A percentile compares a stretch with the other conserved stretches of the same genome.
phyloP scores from a whole-genome alignment of 2,329 filamentous ascomycete species.

The Grosmannia serpens region DNA sequence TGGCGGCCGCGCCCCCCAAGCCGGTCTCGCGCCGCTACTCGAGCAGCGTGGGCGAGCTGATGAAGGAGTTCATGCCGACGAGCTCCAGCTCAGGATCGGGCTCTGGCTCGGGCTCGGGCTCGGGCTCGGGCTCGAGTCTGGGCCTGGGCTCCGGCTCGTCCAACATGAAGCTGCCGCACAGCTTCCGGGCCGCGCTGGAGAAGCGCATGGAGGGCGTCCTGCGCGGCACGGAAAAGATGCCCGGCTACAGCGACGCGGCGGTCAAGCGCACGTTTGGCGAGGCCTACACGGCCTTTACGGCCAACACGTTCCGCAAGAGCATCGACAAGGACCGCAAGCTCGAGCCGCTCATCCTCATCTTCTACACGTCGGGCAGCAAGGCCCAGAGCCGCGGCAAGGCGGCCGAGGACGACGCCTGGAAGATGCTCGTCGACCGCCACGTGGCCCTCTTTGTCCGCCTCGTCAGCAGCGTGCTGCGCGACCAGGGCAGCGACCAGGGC shows the following conservation, averaged over 20 bases:
- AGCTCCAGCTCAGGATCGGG: constrained; percentile 15
- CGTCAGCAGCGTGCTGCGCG: constrained; percentile 66
- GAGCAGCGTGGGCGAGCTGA: constrained; percentile 68
- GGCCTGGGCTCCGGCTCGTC: constrained; percentile 24
- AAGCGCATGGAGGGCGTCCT: constrained; percentile 74
- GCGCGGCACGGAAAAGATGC: constrained; percentile 69
- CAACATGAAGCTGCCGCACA: constrained; percentile 48
- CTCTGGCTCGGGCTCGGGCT: constrained; percentile 15
- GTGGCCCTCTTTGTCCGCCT: constrained; percentile 89
- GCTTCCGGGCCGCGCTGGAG: constrained; percentile 39
- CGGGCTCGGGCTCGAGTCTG: constrained; percentile 9
- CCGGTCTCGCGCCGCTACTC: constrained; percentile 17
- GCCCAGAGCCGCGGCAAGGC: constrained; percentile 64
- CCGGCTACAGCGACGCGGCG: constrained; percentile 79
- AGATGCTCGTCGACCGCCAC: constrained; percentile 83
- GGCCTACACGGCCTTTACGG: constrained; percentile 87
- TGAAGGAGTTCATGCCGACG: constrained; percentile 64
- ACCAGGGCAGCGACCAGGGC: constrained; percentile 76
- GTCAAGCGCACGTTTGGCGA: constrained; percentile 92
- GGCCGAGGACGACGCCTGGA: constrained; percentile 78
- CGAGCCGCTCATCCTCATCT: constrained; percentile 87
- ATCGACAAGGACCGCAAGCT: constrained; percentile 91
- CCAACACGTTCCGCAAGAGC: constrained; percentile 73
- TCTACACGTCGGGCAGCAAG: constrained; percentile 90
- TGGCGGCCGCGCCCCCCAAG: constrained; percentile 44